A percentile compares a stretch with the other conserved stretches of the same genome.
These are phyloP conservation scores for Candolleomyces eurysporus DNA, from an alignment of 768 basidiomycete species.

Conservation along the genomic window DNA sequence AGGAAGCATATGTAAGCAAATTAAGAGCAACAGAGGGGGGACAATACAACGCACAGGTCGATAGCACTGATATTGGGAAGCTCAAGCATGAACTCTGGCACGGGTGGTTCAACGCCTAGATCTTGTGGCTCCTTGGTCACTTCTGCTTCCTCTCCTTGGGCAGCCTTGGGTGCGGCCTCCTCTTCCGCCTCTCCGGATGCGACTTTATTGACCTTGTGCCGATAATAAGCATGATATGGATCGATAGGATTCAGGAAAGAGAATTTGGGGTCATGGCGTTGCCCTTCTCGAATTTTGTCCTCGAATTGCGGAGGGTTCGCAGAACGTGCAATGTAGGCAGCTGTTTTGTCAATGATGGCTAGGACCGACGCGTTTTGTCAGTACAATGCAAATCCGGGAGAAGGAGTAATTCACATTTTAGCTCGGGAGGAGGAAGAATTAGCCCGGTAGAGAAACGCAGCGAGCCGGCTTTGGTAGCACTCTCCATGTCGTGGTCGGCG, in stretches of 20 bases:
- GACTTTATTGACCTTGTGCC: constrained; percentile 84
- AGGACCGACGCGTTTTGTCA: constrained; percentile 4
- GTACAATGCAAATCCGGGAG: neutral
- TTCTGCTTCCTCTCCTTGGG: constrained; percentile 43
- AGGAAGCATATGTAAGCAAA: constrained; percentile 5
- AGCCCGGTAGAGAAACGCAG: constrained; percentile 76
- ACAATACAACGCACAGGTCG: constrained; percentile 71
- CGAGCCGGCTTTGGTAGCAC: constrained; percentile 24
- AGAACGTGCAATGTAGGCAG: constrained; percentile 88
- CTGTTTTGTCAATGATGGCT: constrained; percentile 97
- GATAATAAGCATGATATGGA: constrained; percentile 98
- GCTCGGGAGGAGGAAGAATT: constrained; percentile 94
- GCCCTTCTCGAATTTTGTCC: constrained; percentile 95
- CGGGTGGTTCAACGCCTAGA: constrained; percentile 72
- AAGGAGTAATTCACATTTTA: constrained; percentile 64
- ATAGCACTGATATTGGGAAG: constrained; percentile 84
- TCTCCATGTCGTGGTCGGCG: constrained; percentile 41
- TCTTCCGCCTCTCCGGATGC: constrained; percentile 72
- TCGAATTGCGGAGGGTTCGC: constrained; percentile 92
- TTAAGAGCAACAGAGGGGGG: neutral
- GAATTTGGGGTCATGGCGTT: constrained; percentile 96
- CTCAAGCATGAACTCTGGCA: constrained; percentile 80
- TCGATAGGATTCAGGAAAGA: constrained; percentile 96
- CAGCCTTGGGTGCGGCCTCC: constrained; percentile 36
- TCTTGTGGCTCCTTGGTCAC: constrained; percentile 52